Percentiles rank a stretch among this genome's conserved stretches.
phyloP scores from a whole-genome alignment of 2,329 filamentous ascomycete genomes.

The Cladorrhinum sp. region DNA sequence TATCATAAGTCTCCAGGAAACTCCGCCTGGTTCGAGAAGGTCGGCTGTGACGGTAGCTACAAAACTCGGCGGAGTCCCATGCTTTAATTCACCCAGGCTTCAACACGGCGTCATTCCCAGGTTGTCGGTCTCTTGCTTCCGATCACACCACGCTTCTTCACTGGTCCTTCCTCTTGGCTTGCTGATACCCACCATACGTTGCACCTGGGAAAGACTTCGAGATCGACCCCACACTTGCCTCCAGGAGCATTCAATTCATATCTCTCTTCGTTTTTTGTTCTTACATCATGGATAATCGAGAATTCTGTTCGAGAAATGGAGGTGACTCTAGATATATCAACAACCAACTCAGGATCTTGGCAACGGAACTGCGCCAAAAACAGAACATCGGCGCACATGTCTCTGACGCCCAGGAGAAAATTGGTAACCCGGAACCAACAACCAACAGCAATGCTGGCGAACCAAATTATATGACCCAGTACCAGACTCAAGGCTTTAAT shows the following conservation, averaged over 20 bases:
- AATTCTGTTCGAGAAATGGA: too few species aligned
- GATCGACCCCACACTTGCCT: too few species aligned
- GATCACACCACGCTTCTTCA: neutral
- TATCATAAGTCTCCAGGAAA: neutral
- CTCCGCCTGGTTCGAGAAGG: neutral
- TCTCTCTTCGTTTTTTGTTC: too few species aligned
- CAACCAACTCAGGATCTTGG: too few species aligned
- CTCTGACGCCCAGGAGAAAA: neutral
- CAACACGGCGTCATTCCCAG: neutral
- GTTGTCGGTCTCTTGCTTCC: neutral
- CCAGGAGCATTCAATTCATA: too few species aligned
- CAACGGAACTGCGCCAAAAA: too few species aligned
- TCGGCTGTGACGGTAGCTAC: neutral
- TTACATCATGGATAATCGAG: too few species aligned
- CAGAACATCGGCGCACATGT: neutral
- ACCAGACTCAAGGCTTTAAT: neutral
- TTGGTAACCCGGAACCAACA: neutral
- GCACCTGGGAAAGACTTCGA: too few species aligned
- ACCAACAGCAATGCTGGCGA: neutral
- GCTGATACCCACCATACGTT: too few species aligned
- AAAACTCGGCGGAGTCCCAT: neutral
- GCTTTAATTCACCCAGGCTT: neutral
- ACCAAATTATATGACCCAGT: neutral
- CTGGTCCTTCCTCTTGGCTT: neutral
- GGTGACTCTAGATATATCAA: too few species aligned